phyloP scores from a whole-genome alignment of 163 green algal genomes.

The Scenedesmus sp. region DNA sequence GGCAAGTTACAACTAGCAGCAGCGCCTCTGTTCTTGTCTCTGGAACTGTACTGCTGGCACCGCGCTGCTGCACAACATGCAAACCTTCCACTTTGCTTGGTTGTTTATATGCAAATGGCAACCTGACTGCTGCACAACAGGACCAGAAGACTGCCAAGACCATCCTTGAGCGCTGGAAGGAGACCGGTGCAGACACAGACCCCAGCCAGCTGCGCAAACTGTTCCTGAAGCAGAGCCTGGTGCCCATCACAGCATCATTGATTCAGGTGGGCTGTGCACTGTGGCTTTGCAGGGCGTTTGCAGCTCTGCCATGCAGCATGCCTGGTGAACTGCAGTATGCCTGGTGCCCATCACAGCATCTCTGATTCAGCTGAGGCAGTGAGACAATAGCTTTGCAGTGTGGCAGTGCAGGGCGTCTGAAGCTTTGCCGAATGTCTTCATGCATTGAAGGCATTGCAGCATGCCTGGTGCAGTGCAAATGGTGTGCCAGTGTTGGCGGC shows the following conservation, averaged over 20 bases:
- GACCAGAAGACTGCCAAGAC: slow-evolving; percentile 35
- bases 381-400: too few species aligned
- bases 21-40: not conserved
- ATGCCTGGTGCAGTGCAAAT: too few species aligned
- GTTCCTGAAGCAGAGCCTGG: slow-evolving; percentile 48
- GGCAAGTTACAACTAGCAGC: not conserved
- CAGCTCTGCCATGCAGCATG: not conserved
- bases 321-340: not conserved
- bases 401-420: too few species aligned
- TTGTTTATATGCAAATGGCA: too few species aligned
- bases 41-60: not conserved
- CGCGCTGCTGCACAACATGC: not conserved
- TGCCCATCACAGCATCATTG: slow-evolving; percentile 24
- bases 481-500: too few species aligned
- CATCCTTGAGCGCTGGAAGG: slow-evolving; percentile 41
- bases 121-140: not conserved
- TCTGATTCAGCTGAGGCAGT: too few species aligned
- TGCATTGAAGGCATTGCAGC: too few species aligned
- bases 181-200: slow-evolving; percentile 33
- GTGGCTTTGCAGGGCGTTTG: not conserved
- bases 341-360: not conserved
- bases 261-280: slow-evolving; percentile 34
- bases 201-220: slow-evolving; percentile 48
- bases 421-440: too few species aligned
- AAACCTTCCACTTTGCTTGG: too few species aligned